Conservation (phyloP, 164 flowering plant genomes). For the Euptelea pleiosperma region DNA sequence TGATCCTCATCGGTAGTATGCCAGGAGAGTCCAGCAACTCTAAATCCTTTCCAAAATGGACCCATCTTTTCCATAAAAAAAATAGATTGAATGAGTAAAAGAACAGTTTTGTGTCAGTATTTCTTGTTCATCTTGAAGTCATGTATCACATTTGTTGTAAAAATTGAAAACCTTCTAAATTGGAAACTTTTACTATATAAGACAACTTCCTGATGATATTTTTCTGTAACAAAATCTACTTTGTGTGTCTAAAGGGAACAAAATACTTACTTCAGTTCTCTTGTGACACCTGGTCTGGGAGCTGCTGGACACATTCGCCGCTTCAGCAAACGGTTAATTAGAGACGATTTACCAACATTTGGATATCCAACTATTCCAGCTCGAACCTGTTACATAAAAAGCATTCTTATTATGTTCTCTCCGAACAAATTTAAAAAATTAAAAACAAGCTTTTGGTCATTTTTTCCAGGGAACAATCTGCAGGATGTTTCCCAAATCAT, state of each 20-base stretch:
- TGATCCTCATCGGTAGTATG: slow-evolving; percentile 88
- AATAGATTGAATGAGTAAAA: slow-evolving; percentile 7
- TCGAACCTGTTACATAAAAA: slow-evolving; percentile 55
- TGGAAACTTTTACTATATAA: slow-evolving; percentile 3
- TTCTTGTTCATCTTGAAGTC: not conserved
- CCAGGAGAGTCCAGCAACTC: slow-evolving; percentile 97
- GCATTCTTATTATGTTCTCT: not conserved
- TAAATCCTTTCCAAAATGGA: slow-evolving; percentile 80
- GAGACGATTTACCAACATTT: slow-evolving; percentile 97
- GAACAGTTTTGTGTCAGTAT: not conserved
- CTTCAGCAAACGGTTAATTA: slow-evolving; percentile 91
- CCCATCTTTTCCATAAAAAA: slow-evolving; percentile 65
- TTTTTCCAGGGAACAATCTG: not conserved
- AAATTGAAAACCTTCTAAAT: not conserved
- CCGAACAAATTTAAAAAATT: not conserved
- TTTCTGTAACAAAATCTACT: not conserved
- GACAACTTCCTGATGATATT: not conserved
- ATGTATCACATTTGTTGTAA: not conserved
- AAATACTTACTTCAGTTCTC: slow-evolving; percentile 69
- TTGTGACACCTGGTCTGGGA: slow-evolving; percentile 95
- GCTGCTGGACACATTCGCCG: slow-evolving; percentile 94
- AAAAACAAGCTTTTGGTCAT: not conserved
- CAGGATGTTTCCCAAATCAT: too few relatives aligned
- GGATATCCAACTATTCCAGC: slow-evolving; percentile 99
- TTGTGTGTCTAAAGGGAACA: not conserved